phyloP scores from a whole-genome alignment of 2,329 filamentous ascomycete genomes.

The Chalaropsis thielavioides region DNA sequence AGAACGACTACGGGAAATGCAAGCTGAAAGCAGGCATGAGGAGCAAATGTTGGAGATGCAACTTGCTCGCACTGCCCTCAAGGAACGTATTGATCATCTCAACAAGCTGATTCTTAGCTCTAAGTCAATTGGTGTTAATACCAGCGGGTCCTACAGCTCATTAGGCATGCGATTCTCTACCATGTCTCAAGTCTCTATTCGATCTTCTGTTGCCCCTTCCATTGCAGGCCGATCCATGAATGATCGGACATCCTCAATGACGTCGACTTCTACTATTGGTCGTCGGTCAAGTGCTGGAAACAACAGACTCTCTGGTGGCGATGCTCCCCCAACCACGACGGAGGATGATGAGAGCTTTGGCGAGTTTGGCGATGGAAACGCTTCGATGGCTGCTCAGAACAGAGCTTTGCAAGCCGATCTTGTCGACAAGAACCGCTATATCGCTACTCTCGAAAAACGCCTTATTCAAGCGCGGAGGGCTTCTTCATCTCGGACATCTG shows the following conservation, averaged over 20 bases:
- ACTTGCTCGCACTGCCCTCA: conserved; percentile 82
- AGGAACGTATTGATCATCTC: conserved; percentile 92
- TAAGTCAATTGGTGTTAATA: conserved; percentile 88
- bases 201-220: conserved; percentile 58
- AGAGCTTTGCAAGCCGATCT: conserved; percentile 88
- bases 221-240: conserved; percentile 35
- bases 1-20: conserved; percentile 59
- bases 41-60: conserved; percentile 99
- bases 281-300: conserved; percentile 33
- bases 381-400: conserved; percentile 71
- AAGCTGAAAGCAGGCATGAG: conserved; percentile 75
- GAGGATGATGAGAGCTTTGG: conserved; percentile 59
- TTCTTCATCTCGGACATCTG: conserved; percentile 75
- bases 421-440: conserved; percentile 93
- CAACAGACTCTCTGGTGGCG: conserved; percentile 32
- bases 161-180: conserved; percentile 47
- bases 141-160: conserved; percentile 54
- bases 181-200: conserved; percentile 45
- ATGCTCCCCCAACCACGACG: conserved; percentile 18
- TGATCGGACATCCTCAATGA: conserved; percentile 52
- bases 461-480: conserved; percentile 79
- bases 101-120: conserved; percentile 91
- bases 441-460: conserved; percentile 81
- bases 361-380: conserved; percentile 75
- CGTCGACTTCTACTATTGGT: conserved; percentile 48